Conservation (phyloP, 2,329 filamentous ascomycete species). For the Colletotrichum sp. region DNA sequence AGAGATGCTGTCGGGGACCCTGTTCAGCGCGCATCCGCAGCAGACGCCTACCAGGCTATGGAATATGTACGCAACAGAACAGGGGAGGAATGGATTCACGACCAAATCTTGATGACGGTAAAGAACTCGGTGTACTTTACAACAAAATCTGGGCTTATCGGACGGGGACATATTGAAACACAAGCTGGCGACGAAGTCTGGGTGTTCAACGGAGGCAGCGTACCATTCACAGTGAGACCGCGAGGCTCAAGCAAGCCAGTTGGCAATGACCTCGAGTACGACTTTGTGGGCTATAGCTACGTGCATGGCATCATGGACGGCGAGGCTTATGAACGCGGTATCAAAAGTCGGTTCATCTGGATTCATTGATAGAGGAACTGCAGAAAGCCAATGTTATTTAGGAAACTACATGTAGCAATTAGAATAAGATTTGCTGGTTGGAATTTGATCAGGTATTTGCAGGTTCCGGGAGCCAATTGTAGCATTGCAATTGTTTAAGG, state of each 20-base stretch:
- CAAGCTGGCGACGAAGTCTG: background rate
- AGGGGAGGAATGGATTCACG: background rate
- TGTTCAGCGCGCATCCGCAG: background rate
- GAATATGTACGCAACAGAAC: background rate
- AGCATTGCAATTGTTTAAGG: fast-evolving
- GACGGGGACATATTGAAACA: background rate
- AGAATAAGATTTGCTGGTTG: too few species aligned
- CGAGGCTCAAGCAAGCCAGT: background rate
- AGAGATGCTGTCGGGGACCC: background rate
- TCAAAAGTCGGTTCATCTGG: background rate
- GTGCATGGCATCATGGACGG: background rate
- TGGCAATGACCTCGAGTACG: background rate
- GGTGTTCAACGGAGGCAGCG: background rate
- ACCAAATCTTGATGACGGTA: background rate
- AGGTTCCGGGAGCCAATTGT: background rate
- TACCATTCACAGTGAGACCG: background rate
- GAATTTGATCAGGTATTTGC: fast-evolving
- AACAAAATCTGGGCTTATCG: background rate
- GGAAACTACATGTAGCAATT: background rate
- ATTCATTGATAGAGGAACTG: background rate
- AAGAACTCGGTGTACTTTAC: background rate
- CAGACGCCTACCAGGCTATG: background rate
- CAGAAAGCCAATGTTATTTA: fast-evolving
- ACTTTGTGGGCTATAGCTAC: background rate
- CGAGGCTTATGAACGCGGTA: background rate